These are phyloP conservation scores for Clonostachys sp. DNA, from an alignment of 2,329 filamentous ascomycete species.

Conservation along the genomic window DNA sequence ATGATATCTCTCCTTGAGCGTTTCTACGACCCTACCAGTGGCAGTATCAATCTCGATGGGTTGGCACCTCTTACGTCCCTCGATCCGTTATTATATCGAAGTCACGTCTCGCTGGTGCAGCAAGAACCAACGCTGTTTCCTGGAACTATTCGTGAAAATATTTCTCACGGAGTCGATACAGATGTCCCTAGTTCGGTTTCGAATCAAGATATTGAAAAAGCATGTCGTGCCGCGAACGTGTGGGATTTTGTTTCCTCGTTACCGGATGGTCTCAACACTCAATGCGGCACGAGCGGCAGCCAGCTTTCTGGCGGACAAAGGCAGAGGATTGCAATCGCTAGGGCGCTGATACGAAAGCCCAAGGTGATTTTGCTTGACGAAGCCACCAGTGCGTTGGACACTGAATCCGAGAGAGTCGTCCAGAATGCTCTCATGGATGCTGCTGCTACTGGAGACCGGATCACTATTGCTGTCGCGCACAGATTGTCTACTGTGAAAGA, in stretches of 20 bases:
- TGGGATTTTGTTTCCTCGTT: slow-evolving; percentile 83
- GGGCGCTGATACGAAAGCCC: slow-evolving; percentile 85
- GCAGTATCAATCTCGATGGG: slow-evolving; percentile 75
- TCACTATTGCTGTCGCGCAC: slow-evolving; percentile 91
- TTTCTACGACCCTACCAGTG: slow-evolving; percentile 86
- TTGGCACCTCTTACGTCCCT: slow-evolving; percentile 69
- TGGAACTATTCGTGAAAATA: slow-evolving; percentile 85
- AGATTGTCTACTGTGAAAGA: slow-evolving; percentile 90
- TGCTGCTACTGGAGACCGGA: slow-evolving; percentile 52
- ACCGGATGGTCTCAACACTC: slow-evolving; percentile 86
- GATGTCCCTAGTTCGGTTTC: slow-evolving; percentile 64
- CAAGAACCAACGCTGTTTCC: slow-evolving; percentile 91
- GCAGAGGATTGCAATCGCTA: slow-evolving; percentile 91
- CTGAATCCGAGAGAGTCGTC: slow-evolving; percentile 88
- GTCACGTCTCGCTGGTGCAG: slow-evolving; percentile 87
- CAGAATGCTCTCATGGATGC: slow-evolving; percentile 89
- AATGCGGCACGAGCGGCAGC: slow-evolving; percentile 91
- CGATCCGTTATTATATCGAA: slow-evolving; percentile 86
- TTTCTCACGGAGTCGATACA: slow-evolving; percentile 54
- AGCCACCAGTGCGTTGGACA: slow-evolving; percentile 89
- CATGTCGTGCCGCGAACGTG: slow-evolving; percentile 68
- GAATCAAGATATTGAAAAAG: slow-evolving; percentile 48
- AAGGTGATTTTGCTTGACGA: slow-evolving; percentile 91
- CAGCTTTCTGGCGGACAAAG: slow-evolving; percentile 92
- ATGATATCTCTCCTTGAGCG: slow-evolving; percentile 90